phyloP scores from a whole-genome alignment of 2,329 filamentous ascomycete species.

The Aspergillus sp. region DNA sequence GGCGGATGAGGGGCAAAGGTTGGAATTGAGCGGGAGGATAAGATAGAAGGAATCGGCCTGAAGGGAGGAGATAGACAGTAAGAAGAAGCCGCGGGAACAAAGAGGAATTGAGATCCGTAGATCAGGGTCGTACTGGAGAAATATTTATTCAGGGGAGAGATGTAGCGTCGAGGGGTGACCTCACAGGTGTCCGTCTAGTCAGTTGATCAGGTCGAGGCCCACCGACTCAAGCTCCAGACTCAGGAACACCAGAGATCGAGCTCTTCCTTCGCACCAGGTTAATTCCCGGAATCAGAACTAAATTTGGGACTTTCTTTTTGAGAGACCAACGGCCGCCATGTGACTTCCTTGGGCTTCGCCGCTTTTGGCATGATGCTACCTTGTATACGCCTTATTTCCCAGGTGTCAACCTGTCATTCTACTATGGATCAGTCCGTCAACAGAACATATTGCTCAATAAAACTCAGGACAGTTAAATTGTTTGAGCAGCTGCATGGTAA shows the following conservation, averaged over 20 bases:
- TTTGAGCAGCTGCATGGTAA: not conserved
- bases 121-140: not conserved
- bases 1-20: constrained; percentile 16
- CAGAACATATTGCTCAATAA: not conserved
- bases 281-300: not conserved
- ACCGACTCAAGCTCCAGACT: constrained; percentile 8
- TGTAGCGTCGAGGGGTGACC: not conserved
- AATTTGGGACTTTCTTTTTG: not conserved
- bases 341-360: not conserved
- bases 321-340: not conserved
- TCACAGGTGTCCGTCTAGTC: constrained; percentile 2
- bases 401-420: not conserved
- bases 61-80: not conserved
- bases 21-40: constrained; percentile 6
- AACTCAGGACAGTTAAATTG: not conserved
- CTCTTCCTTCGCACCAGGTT: not conserved
- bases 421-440: not conserved
- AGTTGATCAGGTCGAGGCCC: constrained; percentile 9
- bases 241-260: constrained; percentile 3
- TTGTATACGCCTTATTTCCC: not conserved
- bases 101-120: not conserved
- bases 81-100: not conserved
- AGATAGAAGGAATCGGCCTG: not conserved
- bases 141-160: constrained; percentile 3
- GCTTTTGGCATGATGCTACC: not conserved